phyloP scores from a whole-genome alignment of 768 basidiomycete genomes.

The Porphyrellus cyaneotinctus region DNA sequence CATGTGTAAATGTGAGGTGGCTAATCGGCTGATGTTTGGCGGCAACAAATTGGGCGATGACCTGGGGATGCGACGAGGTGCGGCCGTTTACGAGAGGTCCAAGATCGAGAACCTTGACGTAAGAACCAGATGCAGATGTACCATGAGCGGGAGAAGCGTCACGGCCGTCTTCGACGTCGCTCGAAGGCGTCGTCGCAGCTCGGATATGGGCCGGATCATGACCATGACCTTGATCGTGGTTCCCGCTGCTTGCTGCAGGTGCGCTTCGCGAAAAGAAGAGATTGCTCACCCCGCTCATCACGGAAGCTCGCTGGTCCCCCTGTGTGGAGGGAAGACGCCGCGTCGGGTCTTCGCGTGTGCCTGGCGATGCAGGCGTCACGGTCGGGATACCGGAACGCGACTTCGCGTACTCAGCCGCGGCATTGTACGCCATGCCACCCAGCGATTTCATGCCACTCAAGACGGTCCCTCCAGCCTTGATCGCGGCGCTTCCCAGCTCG shows the following conservation, averaged over 20 bases:
- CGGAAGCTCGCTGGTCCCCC: slow-evolving; percentile 22
- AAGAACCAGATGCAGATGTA: slow-evolving; percentile 34
- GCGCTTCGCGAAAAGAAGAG: slow-evolving; percentile 56
- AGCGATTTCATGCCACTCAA: slow-evolving; percentile 57
- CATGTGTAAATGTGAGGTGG: slow-evolving; percentile 45
- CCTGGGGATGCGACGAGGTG: slow-evolving; percentile 25
- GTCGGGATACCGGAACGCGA: slow-evolving; percentile 21
- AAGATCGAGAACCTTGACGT: slow-evolving; percentile 58
- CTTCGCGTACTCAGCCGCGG: slow-evolving; percentile 40
- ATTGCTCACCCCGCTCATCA: slow-evolving; percentile 29
- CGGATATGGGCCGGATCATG: slow-evolving; percentile 8
- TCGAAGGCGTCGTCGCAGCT: slow-evolving; percentile 12
- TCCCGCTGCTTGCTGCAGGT: slow-evolving; percentile 23
- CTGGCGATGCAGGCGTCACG: slow-evolving; percentile 10
- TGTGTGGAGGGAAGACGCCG: slow-evolving; percentile 19
- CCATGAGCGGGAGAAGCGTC: slow-evolving; percentile 5
- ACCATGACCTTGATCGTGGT: slow-evolving; percentile 12
- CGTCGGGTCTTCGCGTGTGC: background rate
- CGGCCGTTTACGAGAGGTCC: slow-evolving; percentile 28
- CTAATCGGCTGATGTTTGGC: slow-evolving; percentile 47
- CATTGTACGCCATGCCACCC: slow-evolving; percentile 43
- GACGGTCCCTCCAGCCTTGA: slow-evolving; percentile 55
- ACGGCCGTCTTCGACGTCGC: slow-evolving; percentile 11
- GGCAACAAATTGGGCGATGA: slow-evolving; percentile 47
- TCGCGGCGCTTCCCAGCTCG: slow-evolving; percentile 52